Percentiles rank a stretch among this genome's conserved stretches.
Conservation (phyloP, 2,329 filamentous ascomycete genomes). For the Aspergillus phoenicis region DNA sequence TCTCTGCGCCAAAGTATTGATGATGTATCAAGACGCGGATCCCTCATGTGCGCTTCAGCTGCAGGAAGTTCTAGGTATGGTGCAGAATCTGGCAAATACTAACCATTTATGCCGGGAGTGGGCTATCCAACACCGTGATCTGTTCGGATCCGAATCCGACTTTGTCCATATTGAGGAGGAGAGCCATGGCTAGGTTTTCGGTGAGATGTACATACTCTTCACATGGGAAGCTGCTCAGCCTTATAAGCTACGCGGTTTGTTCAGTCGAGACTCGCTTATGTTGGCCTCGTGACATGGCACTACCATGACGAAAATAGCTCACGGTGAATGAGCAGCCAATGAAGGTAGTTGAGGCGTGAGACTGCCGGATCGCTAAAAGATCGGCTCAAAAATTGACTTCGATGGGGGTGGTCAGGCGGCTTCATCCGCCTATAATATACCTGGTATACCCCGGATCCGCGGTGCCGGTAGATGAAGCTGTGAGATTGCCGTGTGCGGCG, state of each 20-base stretch:
- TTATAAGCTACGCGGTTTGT: background rate
- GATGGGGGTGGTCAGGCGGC: background rate
- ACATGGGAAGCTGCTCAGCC: background rate
- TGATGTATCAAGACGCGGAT: background rate
- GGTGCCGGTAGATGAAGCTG: background rate
- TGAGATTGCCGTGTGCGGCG: background rate
- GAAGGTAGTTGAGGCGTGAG: background rate
- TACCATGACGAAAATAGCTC: background rate
- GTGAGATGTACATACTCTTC: background rate
- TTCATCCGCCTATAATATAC: slow-evolving; percentile 1
- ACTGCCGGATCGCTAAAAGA: background rate
- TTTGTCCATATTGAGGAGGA: no score
- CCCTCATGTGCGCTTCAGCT: background rate
- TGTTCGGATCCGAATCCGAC: background rate
- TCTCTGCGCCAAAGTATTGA: slow-evolving; percentile 1
- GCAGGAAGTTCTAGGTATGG: background rate
- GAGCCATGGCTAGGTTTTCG: background rate
- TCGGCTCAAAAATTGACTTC: background rate
- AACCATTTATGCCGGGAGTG: background rate
- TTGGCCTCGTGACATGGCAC: background rate
- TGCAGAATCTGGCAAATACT: background rate
- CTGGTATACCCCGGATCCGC: background rate
- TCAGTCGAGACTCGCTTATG: background rate
- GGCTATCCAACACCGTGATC: background rate
- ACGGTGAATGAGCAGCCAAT: background rate